Base-by-base conservation (phyloP, 2,329 filamentous ascomycete species). In the Aspergillus viridinutans region DNA sequence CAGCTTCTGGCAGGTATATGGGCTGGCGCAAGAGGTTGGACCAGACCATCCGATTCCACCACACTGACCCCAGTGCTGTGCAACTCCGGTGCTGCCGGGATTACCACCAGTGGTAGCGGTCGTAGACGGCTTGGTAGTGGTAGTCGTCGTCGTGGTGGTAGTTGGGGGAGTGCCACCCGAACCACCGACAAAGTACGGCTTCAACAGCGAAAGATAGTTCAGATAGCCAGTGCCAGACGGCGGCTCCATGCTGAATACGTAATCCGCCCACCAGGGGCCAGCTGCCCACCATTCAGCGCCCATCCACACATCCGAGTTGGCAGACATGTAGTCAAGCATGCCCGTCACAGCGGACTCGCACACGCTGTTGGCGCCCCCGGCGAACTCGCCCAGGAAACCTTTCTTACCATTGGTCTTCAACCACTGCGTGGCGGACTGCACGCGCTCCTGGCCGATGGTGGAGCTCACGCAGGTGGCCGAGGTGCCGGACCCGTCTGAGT, bases 241-340 rank as follows among this genome's bases (percentile, higher is more conserved):
- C 1, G 82, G 81, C 72, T 84, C 82, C 65, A 83, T 75, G 40
- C 64, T 73, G 49, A 72, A 81, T 29, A 80, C 78, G 56, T 81
- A 81, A 55, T 72, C 65, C 0, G 65, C 76, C 80, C 78, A 75
- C 72, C 71, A 83, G 1, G 81, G 81, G 0, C 82, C 82, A 10
- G 80, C 82, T 23, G 78, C 78, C 81, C 82, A 84, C 79, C 80
- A 84, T 1, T 78, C 48, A 0, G 74, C 79, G 4, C 82, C 82
- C 20, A 67, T 68, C 82, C 82, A 84, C 1, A 83, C 80, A 70
- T 83, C 80, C 1, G 60, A 67, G 61, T 83, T 82, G 28, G 74
- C 64, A 0, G 62, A 69, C 61, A 85, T 58, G 62, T 78, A 81
- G 23, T 66, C 61, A 57, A 85, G 61, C 64, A 83, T 76, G 40